Base-by-base conservation (phyloP, 257 asterid species). In the Catharanthus roseus region DNA sequence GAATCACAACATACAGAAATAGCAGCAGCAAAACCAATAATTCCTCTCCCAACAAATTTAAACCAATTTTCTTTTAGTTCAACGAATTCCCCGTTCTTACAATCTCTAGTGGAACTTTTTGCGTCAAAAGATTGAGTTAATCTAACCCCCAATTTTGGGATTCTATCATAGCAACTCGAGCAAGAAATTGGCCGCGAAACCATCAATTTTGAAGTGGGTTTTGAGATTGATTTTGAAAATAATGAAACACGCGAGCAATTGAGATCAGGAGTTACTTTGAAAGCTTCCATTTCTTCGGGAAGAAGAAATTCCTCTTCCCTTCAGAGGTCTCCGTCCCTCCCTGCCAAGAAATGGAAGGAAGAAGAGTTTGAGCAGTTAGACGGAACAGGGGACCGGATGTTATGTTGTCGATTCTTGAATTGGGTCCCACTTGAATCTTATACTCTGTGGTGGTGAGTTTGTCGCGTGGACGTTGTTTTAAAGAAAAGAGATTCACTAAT, bases 1-100 rank as follows among this genome's bases (percentile, higher is more conserved):
- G 96, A 85, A 72, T 79, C 75, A 38, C 78, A 82, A 26, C 75
- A 84, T 36, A 90, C 6, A 33, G 92, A 85, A 11, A 75, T 76
- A 0, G 93, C 93, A 76, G 96, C 92, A 39, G 95, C 95, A 53
- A 93, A 86, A 65, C 93, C 96, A 61, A 84, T 42, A 65, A 83
- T 74, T 64, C 96, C 96, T 24, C 80, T 71, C 13, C 93, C 85
- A 26, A 86, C 74, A 81, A 80, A 81, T 77, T 70, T 84, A 50
- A 79, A 68, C 73, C 86, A 76, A 77, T 83, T 82, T 34, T 79
- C 85, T 38, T 83, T 85, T 1, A 62, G 57, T 12, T 73, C 70
- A 33, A 33, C 7, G 26, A 62, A 62, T 67, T 54, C 72, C 1
- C 45, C 75, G 49, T 79, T 53, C 42, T 70, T 61, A 62, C 45